A percentile compares a stretch with the other conserved stretches of the same genome.
Conservation (phyloP, 768 basidiomycete species). For the Neoboletus magnificus region DNA sequence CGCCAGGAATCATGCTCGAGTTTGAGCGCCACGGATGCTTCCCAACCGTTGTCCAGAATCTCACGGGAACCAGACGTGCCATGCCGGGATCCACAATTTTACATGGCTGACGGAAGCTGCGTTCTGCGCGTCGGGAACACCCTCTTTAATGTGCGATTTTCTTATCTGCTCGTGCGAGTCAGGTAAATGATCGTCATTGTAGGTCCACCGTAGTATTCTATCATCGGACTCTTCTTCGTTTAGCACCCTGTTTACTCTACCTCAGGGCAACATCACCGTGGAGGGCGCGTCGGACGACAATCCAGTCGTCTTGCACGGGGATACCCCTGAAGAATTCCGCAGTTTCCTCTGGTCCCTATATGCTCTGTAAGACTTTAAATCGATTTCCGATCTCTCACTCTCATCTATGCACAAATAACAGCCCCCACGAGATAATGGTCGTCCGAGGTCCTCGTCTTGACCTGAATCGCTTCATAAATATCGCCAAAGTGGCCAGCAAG, state of each 20-base stretch:
- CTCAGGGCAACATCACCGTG: conserved; percentile 45
- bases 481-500: conserved; percentile 66
- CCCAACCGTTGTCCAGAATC: not conserved
- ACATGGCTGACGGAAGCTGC: conserved; percentile 67
- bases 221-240: conserved; percentile 66
- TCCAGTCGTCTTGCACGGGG: conserved; percentile 62
- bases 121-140: conserved; percentile 59
- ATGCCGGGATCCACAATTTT: conserved; percentile 51
- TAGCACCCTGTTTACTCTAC: conserved; percentile 61
- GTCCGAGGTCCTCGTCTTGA: conserved; percentile 48
- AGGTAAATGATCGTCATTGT: conserved; percentile 1
- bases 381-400: not conserved
- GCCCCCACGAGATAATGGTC: conserved; percentile 58
- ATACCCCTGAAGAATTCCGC: conserved; percentile 62
- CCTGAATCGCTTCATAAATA: conserved; percentile 53
- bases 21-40: not conserved
- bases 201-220: conserved; percentile 61
- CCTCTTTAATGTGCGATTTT: conserved; percentile 59
- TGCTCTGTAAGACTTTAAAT: conserved; percentile 50
- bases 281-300: conserved; percentile 66
- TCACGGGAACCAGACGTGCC: conserved; percentile 12
- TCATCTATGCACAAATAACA: conserved; percentile 24
- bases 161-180: not conserved
- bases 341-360: conserved; percentile 78
- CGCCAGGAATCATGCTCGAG: conserved; percentile 8